Conservation (phyloP, 169 alveolate genomes). For the Theileria sp. region DNA sequence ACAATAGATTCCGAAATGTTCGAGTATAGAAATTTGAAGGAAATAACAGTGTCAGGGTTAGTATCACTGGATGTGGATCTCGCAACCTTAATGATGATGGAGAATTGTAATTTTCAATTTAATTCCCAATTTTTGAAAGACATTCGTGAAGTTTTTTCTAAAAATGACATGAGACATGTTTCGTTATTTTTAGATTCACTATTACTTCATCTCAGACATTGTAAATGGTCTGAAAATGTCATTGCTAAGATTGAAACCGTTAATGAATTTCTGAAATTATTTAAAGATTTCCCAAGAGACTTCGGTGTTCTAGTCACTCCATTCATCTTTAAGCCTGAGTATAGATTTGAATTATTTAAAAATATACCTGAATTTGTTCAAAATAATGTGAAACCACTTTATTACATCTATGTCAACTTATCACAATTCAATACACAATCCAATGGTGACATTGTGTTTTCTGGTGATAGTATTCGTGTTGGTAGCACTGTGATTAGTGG, state of each 20-base stretch:
- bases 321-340: background rate
- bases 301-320: background rate
- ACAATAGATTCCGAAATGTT: background rate
- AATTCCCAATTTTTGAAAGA: background rate
- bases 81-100: background rate
- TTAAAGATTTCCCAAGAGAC: background rate
- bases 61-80: background rate
- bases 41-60: background rate
- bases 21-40: constrained; percentile 1
- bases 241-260: background rate
- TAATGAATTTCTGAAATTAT: background rate
- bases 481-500: too few species aligned
- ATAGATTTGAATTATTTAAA: background rate
- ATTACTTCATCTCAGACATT: background rate
- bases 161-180: background rate
- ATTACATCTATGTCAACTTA: too few species aligned
- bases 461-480: too few species aligned
- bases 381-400: too few species aligned
- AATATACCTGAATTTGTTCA: background rate
- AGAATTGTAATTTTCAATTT: background rate
- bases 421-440: too few species aligned
- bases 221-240: background rate
- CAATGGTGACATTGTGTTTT: too few species aligned
- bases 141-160: background rate
- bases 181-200: background rate